Evolutionary conservation across 208 protist genomes (phyloP).

Genomic region (Endotrypanum monterogeii): DNA sequence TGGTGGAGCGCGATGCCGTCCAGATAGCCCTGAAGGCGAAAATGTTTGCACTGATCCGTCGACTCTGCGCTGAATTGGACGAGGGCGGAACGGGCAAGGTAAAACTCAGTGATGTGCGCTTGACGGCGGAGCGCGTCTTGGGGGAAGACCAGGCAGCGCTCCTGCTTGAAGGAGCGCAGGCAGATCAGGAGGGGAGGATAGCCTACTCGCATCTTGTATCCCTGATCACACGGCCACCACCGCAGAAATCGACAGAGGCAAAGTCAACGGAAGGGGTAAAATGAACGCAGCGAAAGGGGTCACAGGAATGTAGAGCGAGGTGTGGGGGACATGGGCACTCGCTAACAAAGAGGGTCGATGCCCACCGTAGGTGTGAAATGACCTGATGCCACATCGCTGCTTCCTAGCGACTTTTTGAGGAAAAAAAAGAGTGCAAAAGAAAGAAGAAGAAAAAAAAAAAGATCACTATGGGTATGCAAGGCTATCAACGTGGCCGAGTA

Average conservation of each 20-base stretch:
- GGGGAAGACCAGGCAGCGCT: constrained; percentile 51
- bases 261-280: neutral
- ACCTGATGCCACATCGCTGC: too few relatives aligned
- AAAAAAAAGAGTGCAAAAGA: too few relatives aligned
- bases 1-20: constrained; percentile 41
- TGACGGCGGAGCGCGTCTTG: constrained; percentile 57
- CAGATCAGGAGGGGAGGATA: constrained; percentile 76
- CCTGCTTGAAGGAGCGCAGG: constrained; percentile 64
- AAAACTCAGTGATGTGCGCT: constrained; percentile 53
- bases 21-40: constrained; percentile 60
- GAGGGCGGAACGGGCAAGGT: constrained; percentile 59
- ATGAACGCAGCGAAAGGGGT: neutral
- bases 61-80: constrained; percentile 79
- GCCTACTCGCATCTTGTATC: constrained; percentile 71
- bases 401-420: too few relatives aligned
- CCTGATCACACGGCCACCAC: constrained; percentile 63
- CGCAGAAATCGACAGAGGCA: neutral
- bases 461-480: too few relatives aligned
- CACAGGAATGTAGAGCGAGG: neutral
- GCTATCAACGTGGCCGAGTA: too few relatives aligned
- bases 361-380: too few relatives aligned
- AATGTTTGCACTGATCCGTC: constrained; percentile 59
- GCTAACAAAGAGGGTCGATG: too few relatives aligned
- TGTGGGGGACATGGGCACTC: too few relatives aligned
- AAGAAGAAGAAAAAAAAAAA: too few relatives aligned